Percentiles rank a stretch among this genome's conserved stretches.
These are phyloP conservation scores for Brettanomyces anomalus DNA, from an alignment of 805 yeast species.

Conservation along the genomic window DNA sequence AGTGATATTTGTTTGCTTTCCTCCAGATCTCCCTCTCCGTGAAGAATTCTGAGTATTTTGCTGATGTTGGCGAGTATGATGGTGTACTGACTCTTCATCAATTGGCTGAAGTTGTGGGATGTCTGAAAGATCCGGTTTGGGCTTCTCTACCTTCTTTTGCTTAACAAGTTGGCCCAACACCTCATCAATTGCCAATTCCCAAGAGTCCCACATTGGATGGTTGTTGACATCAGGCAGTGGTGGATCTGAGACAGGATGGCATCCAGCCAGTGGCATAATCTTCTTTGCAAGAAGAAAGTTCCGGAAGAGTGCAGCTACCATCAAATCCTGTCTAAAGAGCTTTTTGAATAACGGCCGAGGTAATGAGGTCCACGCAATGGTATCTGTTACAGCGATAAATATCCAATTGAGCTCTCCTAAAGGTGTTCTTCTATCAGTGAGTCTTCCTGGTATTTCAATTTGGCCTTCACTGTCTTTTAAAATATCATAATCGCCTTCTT, in stretches of 20 bases:
- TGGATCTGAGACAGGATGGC: slow-evolving; percentile 93
- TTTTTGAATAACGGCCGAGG: slow-evolving; percentile 84
- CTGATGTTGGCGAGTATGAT: slow-evolving; percentile 4
- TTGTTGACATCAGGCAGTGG: slow-evolving; percentile 76
- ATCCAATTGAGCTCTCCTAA: slow-evolving; percentile 96
- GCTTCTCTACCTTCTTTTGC: slow-evolving; percentile 18
- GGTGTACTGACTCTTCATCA: slow-evolving; percentile 12
- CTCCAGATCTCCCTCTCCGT: no score
- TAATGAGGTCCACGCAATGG: slow-evolving; percentile 93
- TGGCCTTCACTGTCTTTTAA: slow-evolving; percentile 42
- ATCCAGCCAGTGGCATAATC: slow-evolving; percentile 86
- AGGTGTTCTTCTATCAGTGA: slow-evolving; percentile 91
- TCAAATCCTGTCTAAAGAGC: slow-evolving; percentile 86
- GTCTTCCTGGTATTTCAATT: slow-evolving; percentile 77
- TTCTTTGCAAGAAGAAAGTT: slow-evolving; percentile 88
- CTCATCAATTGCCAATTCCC: slow-evolving; percentile 97
- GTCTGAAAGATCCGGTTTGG: slow-evolving; percentile 17
- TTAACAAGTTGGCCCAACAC: slow-evolving; percentile 66
- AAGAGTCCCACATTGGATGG: slow-evolving; percentile 95
- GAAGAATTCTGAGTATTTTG: neutral
- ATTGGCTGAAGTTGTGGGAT: slow-evolving; percentile 21
- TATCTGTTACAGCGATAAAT: slow-evolving; percentile 94
- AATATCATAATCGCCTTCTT: slow-evolving; percentile 39
- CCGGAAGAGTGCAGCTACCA: slow-evolving; percentile 93
- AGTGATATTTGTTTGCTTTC: neutral